Conservation (phyloP, 2,329 filamentous ascomycete species). For the Colletotrichum spaethianum region DNA sequence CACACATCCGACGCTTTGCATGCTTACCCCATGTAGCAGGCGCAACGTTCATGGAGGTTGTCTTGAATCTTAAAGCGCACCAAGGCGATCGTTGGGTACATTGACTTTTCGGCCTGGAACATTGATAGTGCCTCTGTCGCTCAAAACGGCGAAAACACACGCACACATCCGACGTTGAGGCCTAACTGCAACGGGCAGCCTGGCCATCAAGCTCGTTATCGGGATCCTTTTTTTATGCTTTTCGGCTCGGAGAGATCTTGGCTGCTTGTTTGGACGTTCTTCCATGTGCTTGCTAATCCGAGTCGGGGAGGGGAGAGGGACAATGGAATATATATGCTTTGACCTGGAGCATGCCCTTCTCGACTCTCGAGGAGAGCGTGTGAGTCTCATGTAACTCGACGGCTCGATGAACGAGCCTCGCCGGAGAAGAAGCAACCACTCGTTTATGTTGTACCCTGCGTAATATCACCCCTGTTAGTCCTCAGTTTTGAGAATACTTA, state of each 20-base stretch:
- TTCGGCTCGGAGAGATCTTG: background rate
- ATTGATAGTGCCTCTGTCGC: background rate
- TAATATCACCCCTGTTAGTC: background rate
- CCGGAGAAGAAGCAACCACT: background rate
- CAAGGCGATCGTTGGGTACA: background rate
- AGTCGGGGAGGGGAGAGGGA: background rate
- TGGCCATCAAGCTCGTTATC: conserved; percentile 1
- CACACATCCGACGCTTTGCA: no score
- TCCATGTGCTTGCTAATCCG: background rate
- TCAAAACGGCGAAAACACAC: background rate
- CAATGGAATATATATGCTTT: background rate
- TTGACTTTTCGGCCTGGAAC: conserved; percentile 1
- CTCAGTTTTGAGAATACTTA: background rate
- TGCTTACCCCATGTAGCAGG: background rate
- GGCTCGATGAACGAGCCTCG: background rate
- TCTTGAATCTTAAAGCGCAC: background rate
- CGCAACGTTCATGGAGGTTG: background rate
- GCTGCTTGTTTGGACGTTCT: background rate
- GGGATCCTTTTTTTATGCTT: background rate
- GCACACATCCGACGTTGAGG: background rate
- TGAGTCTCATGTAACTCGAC: background rate
- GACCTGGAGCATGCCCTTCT: background rate
- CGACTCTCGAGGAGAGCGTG: background rate
- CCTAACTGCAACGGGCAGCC: background rate
- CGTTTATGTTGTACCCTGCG: no score